Base-by-base conservation (phyloP, 805 yeast genomes). In the Saturnispora halmiae region DNA sequence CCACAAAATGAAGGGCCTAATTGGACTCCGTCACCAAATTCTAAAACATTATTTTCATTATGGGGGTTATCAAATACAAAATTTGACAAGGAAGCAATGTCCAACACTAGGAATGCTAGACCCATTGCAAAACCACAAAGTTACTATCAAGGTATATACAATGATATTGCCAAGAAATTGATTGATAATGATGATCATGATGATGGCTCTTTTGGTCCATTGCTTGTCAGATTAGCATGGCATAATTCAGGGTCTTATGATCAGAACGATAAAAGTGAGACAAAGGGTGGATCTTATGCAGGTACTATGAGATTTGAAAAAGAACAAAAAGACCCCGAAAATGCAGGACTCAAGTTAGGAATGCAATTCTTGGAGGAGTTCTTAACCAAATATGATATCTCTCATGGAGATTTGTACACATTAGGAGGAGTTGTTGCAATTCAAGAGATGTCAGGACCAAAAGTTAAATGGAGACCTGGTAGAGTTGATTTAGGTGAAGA, bases 391-490 rank as follows among this genome's bases (percentile, higher is more conserved):
- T 75, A 65, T 61, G 72, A 75, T 64, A 62, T 79, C 41, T 66
- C 78, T 11, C 70, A 76, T 54, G 79, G 82, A 30, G 87, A 79
- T 56, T 67, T 80, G 50, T 78, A 82, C 78, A 79, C 86, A 8
- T 60, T 79, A 26, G 82, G 75, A n/a, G 86, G 85, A 27, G 80
- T 72, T 36, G 69, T 64, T 22, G 80, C 79, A 15, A 59, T 79
- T 38, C 82, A 79, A 60, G 77, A 68, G 45, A 59, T 76, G 66
- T 75, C 71, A 31, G 86, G 86, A 11, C 86, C 86, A 34, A 61
- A 61, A 59, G 75, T 64, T 58, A 66, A 52, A 52, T 75, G 70
- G 86, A 73, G 68, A 59, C 61, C 72, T 15, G 78, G 78, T 30
- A 58, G 78, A 43, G 49, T 50, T 31, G 73, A 72, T 47, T 51